These are phyloP conservation scores for Paracoccidioides brasiliensis DNA, from an alignment of 2,329 filamentous ascomycete species.

Conservation along the genomic window DNA sequence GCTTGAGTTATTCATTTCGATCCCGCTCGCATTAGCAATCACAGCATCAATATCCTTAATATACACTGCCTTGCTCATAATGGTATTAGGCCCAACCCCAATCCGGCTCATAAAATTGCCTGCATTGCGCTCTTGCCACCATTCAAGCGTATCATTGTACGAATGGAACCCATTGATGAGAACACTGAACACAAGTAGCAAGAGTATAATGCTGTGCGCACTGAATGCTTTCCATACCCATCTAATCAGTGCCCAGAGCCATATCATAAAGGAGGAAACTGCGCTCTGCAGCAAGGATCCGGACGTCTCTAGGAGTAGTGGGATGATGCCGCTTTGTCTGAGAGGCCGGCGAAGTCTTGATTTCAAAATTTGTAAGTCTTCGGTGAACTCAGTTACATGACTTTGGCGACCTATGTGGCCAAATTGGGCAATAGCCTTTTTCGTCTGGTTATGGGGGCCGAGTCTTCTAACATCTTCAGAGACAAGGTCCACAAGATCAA, in stretches of 20 bases:
- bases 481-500: conserved; percentile 38
- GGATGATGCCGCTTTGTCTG: conserved; percentile 47
- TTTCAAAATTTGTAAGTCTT: conserved; percentile 21
- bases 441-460: conserved; percentile 34
- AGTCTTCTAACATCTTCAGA: conserved; percentile 36
- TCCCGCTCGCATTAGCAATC: conserved; percentile 27
- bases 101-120: conserved; percentile 67
- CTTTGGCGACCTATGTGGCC: conserved; percentile 35
- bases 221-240: conserved; percentile 55
- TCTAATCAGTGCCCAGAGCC: conserved; percentile 53
- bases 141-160: conserved; percentile 57
- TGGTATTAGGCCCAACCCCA: conserved; percentile 62
- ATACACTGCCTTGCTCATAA: conserved; percentile 79
- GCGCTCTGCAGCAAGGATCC: conserved; percentile 64
- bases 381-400: conserved; percentile 27
- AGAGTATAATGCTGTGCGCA: conserved; percentile 62
- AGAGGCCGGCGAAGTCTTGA: conserved; percentile 42
- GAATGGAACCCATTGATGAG: conserved; percentile 63
- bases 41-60: conserved; percentile 65
- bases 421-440: conserved; percentile 37
- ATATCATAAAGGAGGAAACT: conserved; percentile 63
- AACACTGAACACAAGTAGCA: conserved; percentile 54
- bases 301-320: conserved; percentile 58
- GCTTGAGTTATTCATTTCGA: conserved; percentile 18
- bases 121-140: conserved; percentile 77